Percentiles rank a stretch among this genome's conserved stretches.
phyloP scores from a whole-genome alignment of 306 rosid genomes.

The Gillenia trifoliata region DNA sequence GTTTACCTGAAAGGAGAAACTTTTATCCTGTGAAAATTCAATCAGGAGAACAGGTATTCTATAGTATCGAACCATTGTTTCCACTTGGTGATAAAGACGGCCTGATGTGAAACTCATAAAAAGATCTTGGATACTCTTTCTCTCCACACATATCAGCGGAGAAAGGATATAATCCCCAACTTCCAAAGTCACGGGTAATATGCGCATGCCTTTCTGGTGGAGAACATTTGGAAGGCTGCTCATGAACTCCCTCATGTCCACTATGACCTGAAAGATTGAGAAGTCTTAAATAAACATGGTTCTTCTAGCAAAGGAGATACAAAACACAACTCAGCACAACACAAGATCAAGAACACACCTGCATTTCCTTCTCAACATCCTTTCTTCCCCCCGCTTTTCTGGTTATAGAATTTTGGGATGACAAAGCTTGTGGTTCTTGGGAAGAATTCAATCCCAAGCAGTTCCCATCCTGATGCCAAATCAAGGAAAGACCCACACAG shows the following conservation, averaged over 20 bases:
- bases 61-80: slow-evolving; percentile 90
- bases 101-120: slow-evolving; percentile 96
- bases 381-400: slow-evolving; percentile 94
- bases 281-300: slow-evolving; percentile 17
- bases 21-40: slow-evolving; percentile 93
- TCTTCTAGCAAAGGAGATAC: slow-evolving; percentile 9
- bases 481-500: slow-evolving; percentile 19
- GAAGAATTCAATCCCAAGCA: slow-evolving; percentile 65
- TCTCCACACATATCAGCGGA: slow-evolving; percentile 91
- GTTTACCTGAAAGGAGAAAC: slow-evolving; percentile 95
- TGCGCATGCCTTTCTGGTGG: slow-evolving; percentile 92
- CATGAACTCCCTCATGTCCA: slow-evolving; percentile 99
- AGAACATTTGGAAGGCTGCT: slow-evolving; percentile 99
- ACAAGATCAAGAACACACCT: slow-evolving; percentile 41
- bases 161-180: slow-evolving; percentile 97
- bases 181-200: slow-evolving; percentile 88
- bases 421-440: slow-evolving; percentile 39
- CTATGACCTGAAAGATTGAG: slow-evolving; percentile 68
- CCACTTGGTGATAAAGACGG: slow-evolving; percentile 94
- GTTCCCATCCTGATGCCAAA: slow-evolving; percentile 50
- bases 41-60: slow-evolving; percentile 90
- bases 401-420: slow-evolving; percentile 62
- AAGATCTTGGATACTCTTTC: slow-evolving; percentile 98
- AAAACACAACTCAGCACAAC: not conserved
- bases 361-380: slow-evolving; percentile 74